Percentiles rank a stretch among this genome's conserved stretches.
Conservation (phyloP, 805 yeast species). For the Candida succiphila region DNA sequence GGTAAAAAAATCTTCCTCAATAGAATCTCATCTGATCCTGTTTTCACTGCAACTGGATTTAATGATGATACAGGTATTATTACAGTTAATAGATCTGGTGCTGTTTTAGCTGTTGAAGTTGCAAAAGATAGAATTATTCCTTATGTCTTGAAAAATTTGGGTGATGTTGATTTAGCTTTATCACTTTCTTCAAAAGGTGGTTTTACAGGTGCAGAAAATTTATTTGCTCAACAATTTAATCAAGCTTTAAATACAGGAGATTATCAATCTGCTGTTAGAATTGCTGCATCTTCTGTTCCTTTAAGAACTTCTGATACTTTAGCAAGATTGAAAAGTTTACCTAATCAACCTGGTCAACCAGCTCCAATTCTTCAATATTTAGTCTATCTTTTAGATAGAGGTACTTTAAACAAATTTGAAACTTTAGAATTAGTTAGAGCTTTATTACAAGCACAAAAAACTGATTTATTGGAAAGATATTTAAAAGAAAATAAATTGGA, state of each 20-base stretch:
- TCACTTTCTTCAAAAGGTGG: constrained; percentile 92
- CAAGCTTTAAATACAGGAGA: constrained; percentile 75
- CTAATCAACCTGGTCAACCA: constrained; percentile 88
- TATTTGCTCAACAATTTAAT: constrained; percentile 88
- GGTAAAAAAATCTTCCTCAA: constrained; percentile 91
- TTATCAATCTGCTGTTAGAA: constrained; percentile 87
- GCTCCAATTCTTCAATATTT: constrained; percentile 92
- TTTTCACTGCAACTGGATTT: constrained; percentile 77
- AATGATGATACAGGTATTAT: constrained; percentile 73
- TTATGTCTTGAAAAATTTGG: constrained; percentile 75
- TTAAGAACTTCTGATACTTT: constrained; percentile 92
- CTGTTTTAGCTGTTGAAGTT: constrained; percentile 86
- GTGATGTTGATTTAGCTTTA: constrained; percentile 80
- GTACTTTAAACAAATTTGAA: constrained; percentile 85
- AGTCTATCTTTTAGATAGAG: constrained; percentile 84
- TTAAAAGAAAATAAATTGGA: constrained; percentile 90
- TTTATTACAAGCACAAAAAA: constrained; percentile 89
- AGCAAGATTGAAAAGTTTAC: constrained; percentile 80
- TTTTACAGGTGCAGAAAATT: constrained; percentile 91
- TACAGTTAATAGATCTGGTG: constrained; percentile 91
- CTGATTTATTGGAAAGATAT: constrained; percentile 92
- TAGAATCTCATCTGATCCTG: constrained; percentile 92
- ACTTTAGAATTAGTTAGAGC: constrained; percentile 93
- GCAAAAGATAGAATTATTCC: constrained; percentile 80
- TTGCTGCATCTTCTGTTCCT: constrained; percentile 91